phyloP scores from a whole-genome alignment of 257 asterid genomes.

The Capsicum chinense region DNA sequence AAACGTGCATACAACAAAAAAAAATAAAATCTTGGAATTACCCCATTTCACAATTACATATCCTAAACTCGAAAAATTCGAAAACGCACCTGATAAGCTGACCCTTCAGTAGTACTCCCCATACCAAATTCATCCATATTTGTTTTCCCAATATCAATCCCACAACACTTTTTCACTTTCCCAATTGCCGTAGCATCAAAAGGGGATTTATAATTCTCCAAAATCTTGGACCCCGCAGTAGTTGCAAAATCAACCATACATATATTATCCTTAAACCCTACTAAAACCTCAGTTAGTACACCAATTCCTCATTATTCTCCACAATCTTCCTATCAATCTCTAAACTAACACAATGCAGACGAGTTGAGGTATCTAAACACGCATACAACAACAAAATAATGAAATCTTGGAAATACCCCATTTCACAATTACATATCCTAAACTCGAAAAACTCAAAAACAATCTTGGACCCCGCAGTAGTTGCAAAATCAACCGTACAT shows the following conservation, averaged over 20 bases:
- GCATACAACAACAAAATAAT: neutral
- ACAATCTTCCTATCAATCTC: constrained; percentile 46
- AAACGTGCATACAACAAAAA: too few species aligned
- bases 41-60: neutral
- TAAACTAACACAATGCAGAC: too few species aligned
- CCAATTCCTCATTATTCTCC: constrained; percentile 60
- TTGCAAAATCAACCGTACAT: constrained; percentile 85
- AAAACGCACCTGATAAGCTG: constrained; percentile 65
- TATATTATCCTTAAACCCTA: constrained; percentile 87
- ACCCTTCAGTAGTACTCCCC: constrained; percentile 95
- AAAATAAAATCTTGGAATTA: too few species aligned
- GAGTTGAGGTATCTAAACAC: too few species aligned
- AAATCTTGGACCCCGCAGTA: constrained; percentile 80
- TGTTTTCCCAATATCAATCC: constrained; percentile 84
- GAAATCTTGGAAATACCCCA: neutral
- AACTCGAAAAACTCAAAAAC: neutral
- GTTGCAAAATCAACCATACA: constrained; percentile 86
- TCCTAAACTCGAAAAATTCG: neutral
- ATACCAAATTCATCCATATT: constrained; percentile 97
- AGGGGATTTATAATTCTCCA: constrained; percentile 81
- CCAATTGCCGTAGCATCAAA: constrained; percentile 86
- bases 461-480: constrained; percentile 79
- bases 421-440: neutral
- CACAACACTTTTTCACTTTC: constrained; percentile 78
- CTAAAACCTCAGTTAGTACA: constrained; percentile 80